Evolutionary conservation across 2,329 filamentous ascomycete species (phyloP), one percentile per base, ranked within the genome.

Genomic region (Huntiella abstrusa): DNA sequence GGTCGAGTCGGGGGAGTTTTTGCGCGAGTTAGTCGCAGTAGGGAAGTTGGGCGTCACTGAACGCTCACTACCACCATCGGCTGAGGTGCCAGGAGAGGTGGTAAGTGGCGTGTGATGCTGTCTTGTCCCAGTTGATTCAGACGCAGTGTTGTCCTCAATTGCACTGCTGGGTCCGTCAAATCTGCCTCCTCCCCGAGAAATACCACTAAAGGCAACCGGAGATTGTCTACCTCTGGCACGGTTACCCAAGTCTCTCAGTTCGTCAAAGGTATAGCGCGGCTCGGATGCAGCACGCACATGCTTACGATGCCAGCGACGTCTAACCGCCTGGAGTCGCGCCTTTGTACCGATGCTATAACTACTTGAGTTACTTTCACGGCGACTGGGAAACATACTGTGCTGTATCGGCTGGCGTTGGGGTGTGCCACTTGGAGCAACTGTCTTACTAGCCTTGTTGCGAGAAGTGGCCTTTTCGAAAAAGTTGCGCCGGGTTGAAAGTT

Each of bases 211-310:
- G 22, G 5, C 22, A 28, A 22, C 16, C 38, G 38, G 22, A 16
- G 10, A 15, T 44, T 35, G 17, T 34, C 38, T 32, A 28, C 5
- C 40, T 32, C 33, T 11, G 5, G 37, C 43, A 33, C 33, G 17
- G 15, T 33, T 32, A 22, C 36, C 11, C 33, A 33, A 28, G 16
- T 45, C 36, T 8, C n/a, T 22, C 37, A 49, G 39, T 15, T 45
- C 37, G n/a, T 49, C 38, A 38, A 41, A 49, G 6, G 37, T 45
- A 16, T 28, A 43, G 13, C 33, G 35, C 8, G 48, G 48, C 34
- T 49, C 48, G 3, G 48, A 49, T 6, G 46, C 38, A 5, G 48
- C 48, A 7, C 43, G 22, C 22, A 46, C 32, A 44, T 49, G 43
- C 15, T 36, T 40, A 16, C 41, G 33, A 22, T 46, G 35, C 43